Base-by-base conservation (phyloP, 2,329 filamentous ascomycete genomes). In the Aureobasidium sp. region DNA sequence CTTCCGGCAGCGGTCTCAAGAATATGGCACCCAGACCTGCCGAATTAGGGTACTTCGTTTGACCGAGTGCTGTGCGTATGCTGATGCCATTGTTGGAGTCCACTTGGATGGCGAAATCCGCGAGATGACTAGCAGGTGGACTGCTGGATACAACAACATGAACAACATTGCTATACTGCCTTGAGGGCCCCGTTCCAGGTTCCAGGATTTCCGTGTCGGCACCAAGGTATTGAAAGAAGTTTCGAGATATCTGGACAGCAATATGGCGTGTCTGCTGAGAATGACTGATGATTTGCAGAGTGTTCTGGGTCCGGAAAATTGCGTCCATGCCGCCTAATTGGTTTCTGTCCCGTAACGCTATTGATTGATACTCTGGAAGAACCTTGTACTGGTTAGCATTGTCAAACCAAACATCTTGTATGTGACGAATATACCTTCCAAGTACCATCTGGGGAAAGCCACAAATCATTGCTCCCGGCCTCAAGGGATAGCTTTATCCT, bases 181-280 rank as follows among this genome's bases (percentile, higher is more conserved):
- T 44, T 7, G 62, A 25, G 8, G 66, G 62, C n/a, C 57, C 45
- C 7, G 63, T 62, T 56, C 69, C 68, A 61, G 66, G 53, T 14
- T 67, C 61, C 7, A 71, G 57, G 53, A 84, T 76, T 8, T 72
- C 66, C 1, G 79, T 73, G 66, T 84, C 82, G 20, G 82, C 82
- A 55, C 73, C 76, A 69, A 82, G 83, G 67, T 85, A 85, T 67
- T 85, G 82, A 64, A 80, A 76, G 3, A 85, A 72, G 66, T 84
- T 85, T 36, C 81, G 78, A 29, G 82, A 81, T 44, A 83, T 76
- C 65, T 85, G 82, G 5, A 84, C 67, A 1, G 82, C 81, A 45
- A 80, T 66, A 15, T 72, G 64, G n/a, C 66, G 44, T 22, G 67
- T 73, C 60, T 66, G 61, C 53, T 70, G 71, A 64, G 65, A 65